Evolutionary conservation across 192 early-diverging fungal species (phyloP).

Genomic region (Obelidium mucronatum): DNA sequence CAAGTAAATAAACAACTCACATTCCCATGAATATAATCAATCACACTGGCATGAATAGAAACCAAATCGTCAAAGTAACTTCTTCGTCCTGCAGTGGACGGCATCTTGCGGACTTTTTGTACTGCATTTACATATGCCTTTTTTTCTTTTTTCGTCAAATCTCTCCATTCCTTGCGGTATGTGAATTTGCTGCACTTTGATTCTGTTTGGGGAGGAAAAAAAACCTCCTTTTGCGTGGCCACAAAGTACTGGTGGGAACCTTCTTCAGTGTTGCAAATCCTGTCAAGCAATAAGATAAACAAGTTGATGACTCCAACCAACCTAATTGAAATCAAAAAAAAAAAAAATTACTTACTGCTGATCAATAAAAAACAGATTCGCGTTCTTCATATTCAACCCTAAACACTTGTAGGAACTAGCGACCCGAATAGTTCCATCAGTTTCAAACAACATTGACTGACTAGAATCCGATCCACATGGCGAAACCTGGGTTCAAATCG

Average conservation of each 20-base stretch:
- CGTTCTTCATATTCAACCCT: slow-evolving; percentile 2
- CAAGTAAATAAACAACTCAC: slow-evolving; percentile 15
- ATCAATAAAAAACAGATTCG: slow-evolving; percentile 1
- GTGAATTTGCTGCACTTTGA: slow-evolving; percentile 7
- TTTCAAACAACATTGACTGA: slow-evolving; percentile 20
- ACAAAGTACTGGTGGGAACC: slow-evolving; percentile 15
- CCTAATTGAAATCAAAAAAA: background rate
- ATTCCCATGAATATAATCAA: slow-evolving; percentile 33
- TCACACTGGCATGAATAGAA: slow-evolving; percentile 33
- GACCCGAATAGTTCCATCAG: slow-evolving; percentile 9
- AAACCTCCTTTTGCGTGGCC: slow-evolving; percentile 4
- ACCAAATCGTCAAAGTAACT: slow-evolving; percentile 41
- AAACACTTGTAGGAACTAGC: slow-evolving; percentile 13
- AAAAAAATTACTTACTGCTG: slow-evolving; percentile 22
- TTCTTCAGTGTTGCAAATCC: slow-evolving; percentile 8
- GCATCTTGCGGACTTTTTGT: slow-evolving; percentile 19
- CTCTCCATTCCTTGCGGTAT: slow-evolving; percentile 36
- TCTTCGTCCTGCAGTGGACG: slow-evolving; percentile 33
- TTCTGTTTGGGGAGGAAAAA: background rate
- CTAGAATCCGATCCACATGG: slow-evolving; percentile 8
- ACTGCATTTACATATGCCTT: slow-evolving; percentile 29
- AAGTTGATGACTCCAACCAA: too few relatives aligned
- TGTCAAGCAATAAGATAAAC: background rate
- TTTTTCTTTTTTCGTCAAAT: slow-evolving; percentile 19
- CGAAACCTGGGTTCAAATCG: background rate